These are phyloP conservation scores for Cyphellophora europaea DNA, from an alignment of 2,329 filamentous ascomycete species.

Conservation along the genomic window DNA sequence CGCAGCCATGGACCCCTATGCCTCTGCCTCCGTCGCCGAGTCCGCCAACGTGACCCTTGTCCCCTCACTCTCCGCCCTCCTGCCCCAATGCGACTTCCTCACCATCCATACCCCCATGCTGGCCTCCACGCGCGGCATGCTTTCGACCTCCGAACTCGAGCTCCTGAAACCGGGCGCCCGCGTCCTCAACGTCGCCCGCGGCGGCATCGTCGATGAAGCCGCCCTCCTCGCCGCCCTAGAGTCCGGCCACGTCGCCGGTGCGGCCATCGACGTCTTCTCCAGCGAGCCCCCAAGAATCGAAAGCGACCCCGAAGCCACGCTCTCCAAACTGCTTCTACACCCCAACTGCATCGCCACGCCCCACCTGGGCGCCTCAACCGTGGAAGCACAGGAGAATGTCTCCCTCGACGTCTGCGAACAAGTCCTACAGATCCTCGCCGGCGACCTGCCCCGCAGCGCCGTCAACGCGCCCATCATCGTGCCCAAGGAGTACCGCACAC, in stretches of 20 bases:
- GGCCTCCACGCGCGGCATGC: slow-evolving; percentile 65
- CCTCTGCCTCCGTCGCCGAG: slow-evolving; percentile 60
- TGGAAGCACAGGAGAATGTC: slow-evolving; percentile 77
- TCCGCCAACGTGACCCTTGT: slow-evolving; percentile 58
- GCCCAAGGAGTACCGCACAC: slow-evolving; percentile 67
- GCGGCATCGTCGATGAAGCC: slow-evolving; percentile 70
- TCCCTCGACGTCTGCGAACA: slow-evolving; percentile 76
- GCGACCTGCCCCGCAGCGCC: slow-evolving; percentile 63
- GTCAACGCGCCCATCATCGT: slow-evolving; percentile 77
- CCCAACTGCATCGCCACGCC: slow-evolving; percentile 68
- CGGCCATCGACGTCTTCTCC: slow-evolving; percentile 72
- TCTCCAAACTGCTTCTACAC: slow-evolving; percentile 56
- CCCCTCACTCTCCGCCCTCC: slow-evolving; percentile 48
- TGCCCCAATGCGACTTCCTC: slow-evolving; percentile 63
- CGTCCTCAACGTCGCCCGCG: slow-evolving; percentile 70
- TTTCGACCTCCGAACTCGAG: slow-evolving; percentile 56
- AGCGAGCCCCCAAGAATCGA: slow-evolving; percentile 55
- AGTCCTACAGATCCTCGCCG: slow-evolving; percentile 62
- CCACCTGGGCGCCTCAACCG: slow-evolving; percentile 69
- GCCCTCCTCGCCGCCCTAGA: slow-evolving; percentile 63
- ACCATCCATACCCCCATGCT: slow-evolving; percentile 75
- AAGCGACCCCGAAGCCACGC: slow-evolving; percentile 47
- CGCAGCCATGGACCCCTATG: slow-evolving; percentile 67
- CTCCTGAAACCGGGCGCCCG: slow-evolving; percentile 66
- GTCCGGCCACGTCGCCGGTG: slow-evolving; percentile 62